phyloP scores from a whole-genome alignment of 176 grass and related monocot genomes.

The Dactylis glomerata region DNA sequence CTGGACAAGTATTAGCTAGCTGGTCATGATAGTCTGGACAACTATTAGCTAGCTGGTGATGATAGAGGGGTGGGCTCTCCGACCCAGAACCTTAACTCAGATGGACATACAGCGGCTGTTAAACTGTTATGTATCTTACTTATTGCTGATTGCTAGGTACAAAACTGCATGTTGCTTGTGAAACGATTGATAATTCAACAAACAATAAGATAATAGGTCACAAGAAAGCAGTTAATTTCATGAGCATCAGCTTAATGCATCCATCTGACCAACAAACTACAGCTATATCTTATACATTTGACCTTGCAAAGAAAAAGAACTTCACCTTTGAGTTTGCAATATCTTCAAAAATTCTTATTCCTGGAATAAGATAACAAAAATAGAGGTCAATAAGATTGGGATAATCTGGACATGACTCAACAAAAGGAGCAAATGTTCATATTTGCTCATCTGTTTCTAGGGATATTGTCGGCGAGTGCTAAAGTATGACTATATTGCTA shows the following conservation, averaged over 20 bases:
- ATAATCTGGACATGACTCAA: slow-evolving; percentile 18
- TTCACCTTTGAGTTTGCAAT: slow-evolving; percentile 71
- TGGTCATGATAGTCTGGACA: background rate
- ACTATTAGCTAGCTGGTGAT: background rate
- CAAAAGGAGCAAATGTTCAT: background rate
- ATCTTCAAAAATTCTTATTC: slow-evolving; percentile 94
- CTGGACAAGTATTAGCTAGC: background rate
- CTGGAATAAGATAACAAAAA: slow-evolving; percentile 47
- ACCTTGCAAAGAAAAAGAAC: slow-evolving; percentile 23
- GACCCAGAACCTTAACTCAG: background rate
- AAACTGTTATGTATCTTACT: background rate
- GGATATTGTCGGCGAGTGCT: background rate
- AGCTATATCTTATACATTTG: background rate
- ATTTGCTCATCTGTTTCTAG: background rate
- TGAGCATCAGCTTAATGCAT: background rate
- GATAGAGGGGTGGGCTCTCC: background rate
- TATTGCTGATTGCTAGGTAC: background rate
- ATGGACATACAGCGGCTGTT: background rate
- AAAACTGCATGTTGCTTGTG: background rate
- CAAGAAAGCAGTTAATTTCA: background rate
- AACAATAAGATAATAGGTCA: background rate
- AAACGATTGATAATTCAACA: background rate
- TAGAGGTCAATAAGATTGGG: background rate
- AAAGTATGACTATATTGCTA: slow-evolving; percentile 2
- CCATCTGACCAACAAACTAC: slow-evolving; percentile 5